Evolutionary conservation across 345 rosid species (phyloP).

Genomic region (Gossypium rotundifolium): DNA sequence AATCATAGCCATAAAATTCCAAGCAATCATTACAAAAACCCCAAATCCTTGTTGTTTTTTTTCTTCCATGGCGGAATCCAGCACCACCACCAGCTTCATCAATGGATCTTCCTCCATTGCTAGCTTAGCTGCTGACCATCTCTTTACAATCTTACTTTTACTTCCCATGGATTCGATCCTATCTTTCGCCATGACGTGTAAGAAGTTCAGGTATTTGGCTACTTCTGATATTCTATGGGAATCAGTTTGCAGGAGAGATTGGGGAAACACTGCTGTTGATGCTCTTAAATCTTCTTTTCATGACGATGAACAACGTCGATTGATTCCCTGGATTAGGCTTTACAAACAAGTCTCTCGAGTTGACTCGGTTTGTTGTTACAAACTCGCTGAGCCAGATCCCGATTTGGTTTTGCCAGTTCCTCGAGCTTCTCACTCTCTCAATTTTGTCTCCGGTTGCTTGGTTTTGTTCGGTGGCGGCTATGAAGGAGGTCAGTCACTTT

Average conservation of each 20-base stretch:
- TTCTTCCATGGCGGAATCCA: constrained; percentile 31
- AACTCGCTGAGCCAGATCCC: constrained; percentile 35
- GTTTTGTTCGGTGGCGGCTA: constrained; percentile 90
- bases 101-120: constrained; percentile 26
- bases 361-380: constrained; percentile 56
- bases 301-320: constrained; percentile 1
- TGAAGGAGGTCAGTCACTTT: constrained; percentile 70
- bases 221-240: constrained; percentile 72
- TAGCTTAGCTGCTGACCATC: constrained; percentile 55
- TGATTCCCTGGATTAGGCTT: constrained; percentile 59
- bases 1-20: constrained; percentile 10
- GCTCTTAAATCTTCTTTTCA: constrained; percentile 43
- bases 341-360: constrained; percentile 51
- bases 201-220: constrained; percentile 48
- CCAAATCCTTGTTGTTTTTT: neutral
- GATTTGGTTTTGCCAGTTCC: constrained; percentile 48
- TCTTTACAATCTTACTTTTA: constrained; percentile 64
- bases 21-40: neutral
- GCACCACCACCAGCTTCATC: constrained; percentile 15
- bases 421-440: constrained; percentile 95
- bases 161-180: constrained; percentile 73
- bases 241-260: constrained; percentile 61
- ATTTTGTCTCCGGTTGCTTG: constrained; percentile 76
- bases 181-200: constrained; percentile 66
- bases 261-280: constrained; percentile 55